A percentile compares a stretch with the other conserved stretches of the same genome.
These are phyloP conservation scores for Edaphochlamys debaryana DNA, from an alignment of 139 green algal genomes.

Conservation along the genomic window DNA sequence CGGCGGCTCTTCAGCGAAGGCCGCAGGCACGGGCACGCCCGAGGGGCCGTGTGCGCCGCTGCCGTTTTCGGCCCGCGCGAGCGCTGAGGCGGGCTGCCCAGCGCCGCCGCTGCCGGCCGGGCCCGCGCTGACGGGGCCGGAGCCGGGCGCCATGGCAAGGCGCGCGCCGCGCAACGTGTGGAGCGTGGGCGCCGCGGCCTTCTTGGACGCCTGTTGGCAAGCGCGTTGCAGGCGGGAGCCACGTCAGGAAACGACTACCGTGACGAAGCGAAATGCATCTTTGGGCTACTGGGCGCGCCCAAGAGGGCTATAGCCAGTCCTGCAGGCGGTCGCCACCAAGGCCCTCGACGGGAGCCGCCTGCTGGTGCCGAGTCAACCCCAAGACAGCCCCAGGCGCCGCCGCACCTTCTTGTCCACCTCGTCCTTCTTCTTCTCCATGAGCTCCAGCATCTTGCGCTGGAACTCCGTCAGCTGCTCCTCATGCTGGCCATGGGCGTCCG, in stretches of 20 bases:
- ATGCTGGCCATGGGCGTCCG: background rate
- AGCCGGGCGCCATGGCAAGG: constrained; percentile 20
- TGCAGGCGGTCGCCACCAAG: too few relatives aligned
- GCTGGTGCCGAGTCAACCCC: too few relatives aligned
- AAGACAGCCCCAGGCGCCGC: too few relatives aligned
- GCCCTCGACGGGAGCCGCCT: too few relatives aligned
- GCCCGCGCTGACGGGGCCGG: background rate
- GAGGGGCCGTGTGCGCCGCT: background rate
- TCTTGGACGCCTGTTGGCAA: constrained; percentile 13
- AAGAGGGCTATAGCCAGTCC: too few relatives aligned
- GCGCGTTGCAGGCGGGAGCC: too few relatives aligned
- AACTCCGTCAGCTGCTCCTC: constrained; percentile 43
- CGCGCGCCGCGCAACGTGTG: constrained; percentile 43
- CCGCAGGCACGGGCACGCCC: background rate
- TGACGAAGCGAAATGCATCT: too few relatives aligned
- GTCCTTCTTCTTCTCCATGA: constrained; percentile 53
- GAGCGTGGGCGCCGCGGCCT: constrained; percentile 20
- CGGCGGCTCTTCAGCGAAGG: constrained; percentile 25
- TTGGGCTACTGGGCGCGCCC: too few relatives aligned
- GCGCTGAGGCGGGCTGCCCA: too few relatives aligned
- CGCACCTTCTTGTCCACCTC: constrained; percentile 31
- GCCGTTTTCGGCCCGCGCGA: too few relatives aligned
- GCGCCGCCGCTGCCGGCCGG: background rate
- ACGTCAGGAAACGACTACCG: background rate
- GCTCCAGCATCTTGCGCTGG: constrained; percentile 49